Base-by-base conservation (phyloP, 2,329 filamentous ascomycete species). In the Arthroderma uncinatum region DNA sequence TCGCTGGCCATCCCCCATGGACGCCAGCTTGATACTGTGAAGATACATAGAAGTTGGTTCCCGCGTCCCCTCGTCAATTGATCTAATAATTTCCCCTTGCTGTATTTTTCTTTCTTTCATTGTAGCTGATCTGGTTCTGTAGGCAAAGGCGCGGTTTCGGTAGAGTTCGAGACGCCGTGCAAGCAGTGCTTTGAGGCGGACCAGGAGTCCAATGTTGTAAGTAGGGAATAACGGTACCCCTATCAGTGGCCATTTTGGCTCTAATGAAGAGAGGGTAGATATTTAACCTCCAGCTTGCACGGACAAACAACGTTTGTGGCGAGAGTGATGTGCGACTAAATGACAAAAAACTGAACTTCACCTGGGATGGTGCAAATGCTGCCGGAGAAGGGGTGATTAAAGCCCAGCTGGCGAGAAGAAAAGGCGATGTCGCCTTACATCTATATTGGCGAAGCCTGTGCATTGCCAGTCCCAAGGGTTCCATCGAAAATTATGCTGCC, bases 361-460 rank as follows among this genome's bases (percentile, higher is more conserved):
- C 16, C 37, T 66, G 65, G 65, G 59, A 65, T 53, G 65, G 63
- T 25, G 58, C 23, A 34, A 57, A 54, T 44, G 64, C 59, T 34
- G 53, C 59, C n/a, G 67, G 66, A 10, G 62, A 66, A 36, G 62
- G 66, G 28, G 59, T 58, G 16, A 62, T 70, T 50, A 62, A 59
- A 28, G 59, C 61, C 19, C 59, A 59, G 47, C 53, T 63, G 19
- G 59, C 61, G 21, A 60, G 64, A 37, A 59, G 60, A 47, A 52
- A 53, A 40, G 55, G 53, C 19, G 59, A 54, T 37, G 54, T 58
- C 36, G 60, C 63, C 7, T 25, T 68, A 10, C 55, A 54, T n/a
- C 61, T 66, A 37, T 62, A 57, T 47, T 68, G 64, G 62, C 59
- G 64, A 28, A 65, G 62, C 55, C 60, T 66, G 53, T 69, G 67